Percentiles rank a stretch among this genome's conserved stretches.
Evolutionary conservation across 164 flowering plant species (phyloP).

Genomic region (Liquidambar formosana): DNA sequence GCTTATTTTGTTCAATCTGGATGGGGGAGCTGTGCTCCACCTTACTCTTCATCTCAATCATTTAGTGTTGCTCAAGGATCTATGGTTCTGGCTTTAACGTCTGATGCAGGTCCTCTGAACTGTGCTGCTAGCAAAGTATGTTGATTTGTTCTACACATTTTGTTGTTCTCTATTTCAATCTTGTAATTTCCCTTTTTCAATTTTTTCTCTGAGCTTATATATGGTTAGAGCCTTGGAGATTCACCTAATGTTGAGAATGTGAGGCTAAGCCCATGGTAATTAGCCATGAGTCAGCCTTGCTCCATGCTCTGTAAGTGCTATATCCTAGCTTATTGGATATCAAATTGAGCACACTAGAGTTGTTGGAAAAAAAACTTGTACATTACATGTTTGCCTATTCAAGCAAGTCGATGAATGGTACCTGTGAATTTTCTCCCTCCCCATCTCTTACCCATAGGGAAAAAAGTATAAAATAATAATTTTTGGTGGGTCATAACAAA

Average conservation of each 20-base stretch:
- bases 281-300: not conserved
- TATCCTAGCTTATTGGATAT: too few species aligned
- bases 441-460: too few species aligned
- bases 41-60: conserved; percentile 39
- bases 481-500: too few species aligned
- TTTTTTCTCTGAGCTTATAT: not conserved
- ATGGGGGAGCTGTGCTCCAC: conserved; percentile 55
- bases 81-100: conserved; percentile 55
- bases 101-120: conserved; percentile 55
- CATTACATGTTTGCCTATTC: too few species aligned
- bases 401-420: too few species aligned
- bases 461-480: too few species aligned
- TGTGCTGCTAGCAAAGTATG: conserved; percentile 48
- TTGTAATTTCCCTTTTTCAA: not conserved
- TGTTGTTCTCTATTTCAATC: not conserved
- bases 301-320: not conserved
- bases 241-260: not conserved
- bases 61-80: conserved; percentile 48
- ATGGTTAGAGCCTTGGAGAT: not conserved
- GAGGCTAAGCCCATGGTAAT: not conserved
- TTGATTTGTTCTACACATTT: conserved; percentile 10
- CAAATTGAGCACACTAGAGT: too few species aligned
- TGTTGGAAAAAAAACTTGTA: too few species aligned
- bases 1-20: conserved; percentile 83
- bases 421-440: too few species aligned